Evolutionary conservation across 78 protist genomes (phyloP).

Genomic region (Anaeramoeba flamelloides): DNA sequence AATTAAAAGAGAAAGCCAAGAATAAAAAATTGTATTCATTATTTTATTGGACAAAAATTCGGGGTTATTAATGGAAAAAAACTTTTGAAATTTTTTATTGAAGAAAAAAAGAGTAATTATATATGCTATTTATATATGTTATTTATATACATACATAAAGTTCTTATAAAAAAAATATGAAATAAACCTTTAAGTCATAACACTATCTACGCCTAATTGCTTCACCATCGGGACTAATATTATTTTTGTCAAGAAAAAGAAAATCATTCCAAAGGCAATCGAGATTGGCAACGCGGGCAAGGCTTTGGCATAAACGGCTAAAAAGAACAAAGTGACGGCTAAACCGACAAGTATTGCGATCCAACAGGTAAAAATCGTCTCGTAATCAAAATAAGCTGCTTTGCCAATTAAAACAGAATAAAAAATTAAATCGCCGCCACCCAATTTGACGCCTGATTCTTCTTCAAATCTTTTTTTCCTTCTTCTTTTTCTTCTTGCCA

Average conservation of each 20-base stretch:
- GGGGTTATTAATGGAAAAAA: no score
- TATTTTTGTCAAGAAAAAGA: constrained; percentile 36
- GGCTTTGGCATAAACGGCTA: constrained; percentile 52
- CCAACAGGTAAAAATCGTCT: constrained; percentile 37
- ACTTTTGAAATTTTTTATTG: no score
- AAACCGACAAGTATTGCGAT: constrained; percentile 62
- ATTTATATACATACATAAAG: no score
- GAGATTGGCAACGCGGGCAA: constrained; percentile 91
- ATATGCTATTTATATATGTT: no score
- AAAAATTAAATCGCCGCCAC: background rate
- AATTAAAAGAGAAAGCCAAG: no score
- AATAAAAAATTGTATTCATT: no score
- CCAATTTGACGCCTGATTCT: background rate
- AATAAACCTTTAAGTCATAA: background rate
- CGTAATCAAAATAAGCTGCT: background rate
- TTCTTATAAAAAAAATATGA: no score
- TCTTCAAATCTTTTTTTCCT: no score
- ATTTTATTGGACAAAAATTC: no score
- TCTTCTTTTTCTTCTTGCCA: no score
- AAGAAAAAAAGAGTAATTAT: no score
- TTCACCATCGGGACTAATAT: constrained; percentile 41
- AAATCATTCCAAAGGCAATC: constrained; percentile 51
- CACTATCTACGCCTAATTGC: background rate
- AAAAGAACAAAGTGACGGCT: constrained; percentile 40
- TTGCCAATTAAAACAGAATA: background rate